These are phyloP conservation scores for Colletotrichum scovillei DNA, from an alignment of 2,329 filamentous ascomycete genomes.

Conservation along the genomic window DNA sequence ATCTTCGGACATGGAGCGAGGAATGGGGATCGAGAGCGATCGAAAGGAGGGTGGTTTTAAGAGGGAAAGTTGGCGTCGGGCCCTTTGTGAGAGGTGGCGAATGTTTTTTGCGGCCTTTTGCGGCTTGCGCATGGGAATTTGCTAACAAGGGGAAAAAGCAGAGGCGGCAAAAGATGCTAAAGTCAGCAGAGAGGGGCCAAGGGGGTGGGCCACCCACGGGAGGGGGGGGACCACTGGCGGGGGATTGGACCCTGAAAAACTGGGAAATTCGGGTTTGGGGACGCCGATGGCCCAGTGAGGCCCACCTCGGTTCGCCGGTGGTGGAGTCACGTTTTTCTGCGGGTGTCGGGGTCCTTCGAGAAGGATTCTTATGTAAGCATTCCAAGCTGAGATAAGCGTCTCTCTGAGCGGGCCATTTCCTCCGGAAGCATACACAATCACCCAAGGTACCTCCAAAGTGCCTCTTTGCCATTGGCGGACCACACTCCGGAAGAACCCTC, in stretches of 20 bases:
- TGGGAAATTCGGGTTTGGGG: background rate
- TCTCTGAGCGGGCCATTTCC: background rate
- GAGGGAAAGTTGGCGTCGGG: slow-evolving; percentile 2
- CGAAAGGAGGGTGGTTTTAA: background rate
- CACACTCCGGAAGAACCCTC: background rate
- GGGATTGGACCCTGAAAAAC: slow-evolving; percentile 31
- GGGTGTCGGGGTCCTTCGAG: background rate
- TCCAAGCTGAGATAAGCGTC: background rate
- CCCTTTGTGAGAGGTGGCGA: background rate
- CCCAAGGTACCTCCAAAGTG: background rate
- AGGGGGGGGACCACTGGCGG: background rate
- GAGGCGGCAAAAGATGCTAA: background rate
- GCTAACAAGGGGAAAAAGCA: background rate
- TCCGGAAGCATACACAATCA: background rate
- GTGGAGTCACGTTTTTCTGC: background rate
- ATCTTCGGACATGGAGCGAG: slow-evolving; percentile 17
- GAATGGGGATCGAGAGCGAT: slow-evolving; percentile 26
- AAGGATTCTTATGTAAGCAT: background rate
- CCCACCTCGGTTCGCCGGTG: background rate
- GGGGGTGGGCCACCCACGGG: no score
- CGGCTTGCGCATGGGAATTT: background rate
- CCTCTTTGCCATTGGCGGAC: background rate
- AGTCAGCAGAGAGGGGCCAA: background rate
- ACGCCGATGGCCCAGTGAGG: background rate
- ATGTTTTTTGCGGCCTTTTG: background rate